Conservation (phyloP, 495 filamentous ascomycete genomes). For the Lasiosphaeria hispida region DNA sequence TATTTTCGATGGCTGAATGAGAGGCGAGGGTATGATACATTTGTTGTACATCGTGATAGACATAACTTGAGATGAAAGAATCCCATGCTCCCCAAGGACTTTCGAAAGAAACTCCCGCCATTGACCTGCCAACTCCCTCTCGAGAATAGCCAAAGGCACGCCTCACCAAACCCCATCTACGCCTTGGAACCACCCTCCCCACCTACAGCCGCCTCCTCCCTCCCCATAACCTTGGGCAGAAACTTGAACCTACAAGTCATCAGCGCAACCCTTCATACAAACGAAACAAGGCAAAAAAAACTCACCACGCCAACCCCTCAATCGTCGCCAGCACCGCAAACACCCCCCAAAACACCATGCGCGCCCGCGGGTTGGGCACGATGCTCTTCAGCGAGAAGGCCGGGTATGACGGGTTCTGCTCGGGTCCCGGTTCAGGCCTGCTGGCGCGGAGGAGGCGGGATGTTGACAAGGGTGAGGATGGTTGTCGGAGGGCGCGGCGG, state of each 20-base stretch:
- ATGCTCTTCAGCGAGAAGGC: slow-evolving; percentile 9
- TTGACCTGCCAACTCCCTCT: too few species aligned
- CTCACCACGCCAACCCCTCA: not conserved
- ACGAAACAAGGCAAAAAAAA: not conserved
- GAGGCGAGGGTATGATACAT: too few species aligned
- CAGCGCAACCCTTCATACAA: not conserved
- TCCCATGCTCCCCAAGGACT: too few species aligned
- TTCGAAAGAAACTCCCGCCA: too few species aligned
- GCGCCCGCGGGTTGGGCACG: slow-evolving; percentile 17
- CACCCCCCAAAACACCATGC: not conserved
- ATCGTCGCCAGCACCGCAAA: not conserved
- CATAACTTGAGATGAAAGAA: too few species aligned
- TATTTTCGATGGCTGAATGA: too few species aligned
- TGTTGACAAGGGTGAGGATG: slow-evolving; percentile 1
- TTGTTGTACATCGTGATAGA: too few species aligned
- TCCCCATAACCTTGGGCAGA: slow-evolving; percentile 9
- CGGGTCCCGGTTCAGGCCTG: not conserved
- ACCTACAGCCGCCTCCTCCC: not conserved
- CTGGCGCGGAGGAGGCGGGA: not conserved
- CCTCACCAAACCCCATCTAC: too few species aligned
- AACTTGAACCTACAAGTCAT: slow-evolving; percentile 1
- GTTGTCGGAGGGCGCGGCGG: not conserved
- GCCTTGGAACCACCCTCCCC: not conserved
- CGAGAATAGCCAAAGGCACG: too few species aligned
- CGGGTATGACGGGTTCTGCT: slow-evolving; percentile 13